Base-by-base conservation (phyloP, 2,329 filamentous ascomycete species). In the Madurella fahalii region DNA sequence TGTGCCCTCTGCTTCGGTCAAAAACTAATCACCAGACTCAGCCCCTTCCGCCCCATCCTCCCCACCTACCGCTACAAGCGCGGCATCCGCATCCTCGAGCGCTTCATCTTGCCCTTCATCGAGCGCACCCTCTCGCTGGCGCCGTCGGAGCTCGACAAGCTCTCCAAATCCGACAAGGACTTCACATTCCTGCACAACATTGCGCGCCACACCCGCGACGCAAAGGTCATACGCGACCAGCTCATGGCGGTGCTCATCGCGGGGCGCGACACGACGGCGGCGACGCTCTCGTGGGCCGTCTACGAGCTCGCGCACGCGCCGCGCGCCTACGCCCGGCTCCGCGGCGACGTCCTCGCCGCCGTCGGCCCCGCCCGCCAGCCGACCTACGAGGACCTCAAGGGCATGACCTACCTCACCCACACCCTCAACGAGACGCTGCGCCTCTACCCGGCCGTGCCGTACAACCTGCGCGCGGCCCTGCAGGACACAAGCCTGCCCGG, bases 111-210 rank as follows among this genome's bases (percentile, higher is more conserved):
- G 56, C 82, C 81, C 0, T 90, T 82, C 67, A 89, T 92, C 61
- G 78, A 86, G 51, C 77, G 82, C 40, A 80, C 86, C 0, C 76
- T 91, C 5, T 74, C 76, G 1, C 74, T 91, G 39, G 79, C 81
- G 0, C 76, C 78, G 0, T 78, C 80, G 11, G 87, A 90, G 65
- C 78, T 90, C 2, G 82, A 87, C 58, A 81, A 86, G 61, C 84
- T 86, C 61, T 82, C 81, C 42, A 87, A 84, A 61, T 80, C 80
- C 1, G 85, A 86, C 65, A 75, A 80, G 63, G 77, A 77, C 46
- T 87, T 89, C 63, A 90, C 85, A 1, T 91, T 93, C 71, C 77
- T 92, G n/a, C 85, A 92, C 67, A 86, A 86, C 50, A 79, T 93
- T 11, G 87, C 86, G 15, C 77, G 77, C 13, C 85, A 84, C 68